These are phyloP conservation scores for Xylaria castorea DNA, from an alignment of 495 filamentous ascomycete genomes.

Conservation along the genomic window DNA sequence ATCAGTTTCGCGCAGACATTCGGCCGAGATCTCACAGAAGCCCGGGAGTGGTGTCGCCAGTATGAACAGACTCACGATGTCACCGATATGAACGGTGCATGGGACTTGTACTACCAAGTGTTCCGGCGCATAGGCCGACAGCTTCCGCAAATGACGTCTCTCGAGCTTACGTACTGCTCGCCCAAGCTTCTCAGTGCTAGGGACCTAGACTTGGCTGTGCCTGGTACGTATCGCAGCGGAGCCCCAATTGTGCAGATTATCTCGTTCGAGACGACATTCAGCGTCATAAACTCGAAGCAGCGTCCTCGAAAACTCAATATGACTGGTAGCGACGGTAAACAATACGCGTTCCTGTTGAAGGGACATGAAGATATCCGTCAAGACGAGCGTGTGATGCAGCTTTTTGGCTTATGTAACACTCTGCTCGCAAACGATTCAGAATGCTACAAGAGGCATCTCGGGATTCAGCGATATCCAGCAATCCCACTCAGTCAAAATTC, in stretches of 20 bases:
- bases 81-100: constrained; percentile 94
- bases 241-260: constrained; percentile 85
- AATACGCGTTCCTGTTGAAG: constrained; percentile 89
- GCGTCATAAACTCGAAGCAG: constrained; percentile 96
- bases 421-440: constrained; percentile 90
- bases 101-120: constrained; percentile 97
- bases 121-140: constrained; percentile 97
- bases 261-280: constrained; percentile 85
- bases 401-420: constrained; percentile 96
- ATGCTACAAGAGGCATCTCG: constrained; percentile 94
- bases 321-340: constrained; percentile 83
- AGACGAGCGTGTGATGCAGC: constrained; percentile 98
- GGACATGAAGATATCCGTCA: constrained; percentile 98
- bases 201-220: constrained; percentile 88
- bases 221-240: constrained; percentile 90
- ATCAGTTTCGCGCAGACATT: constrained; percentile 99
- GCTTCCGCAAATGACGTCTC: constrained; percentile 83
- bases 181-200: constrained; percentile 83
- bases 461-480: constrained; percentile 91
- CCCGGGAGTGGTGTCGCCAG: constrained; percentile 92
- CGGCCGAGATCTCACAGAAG: constrained; percentile 91
- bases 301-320: constrained; percentile 88
- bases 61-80: constrained; percentile 85
- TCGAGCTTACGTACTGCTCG: constrained; percentile 97
- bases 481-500: constrained; percentile 96